Conservation (phyloP, 2,329 filamentous ascomycete genomes). For the Diaporthe destruens region DNA sequence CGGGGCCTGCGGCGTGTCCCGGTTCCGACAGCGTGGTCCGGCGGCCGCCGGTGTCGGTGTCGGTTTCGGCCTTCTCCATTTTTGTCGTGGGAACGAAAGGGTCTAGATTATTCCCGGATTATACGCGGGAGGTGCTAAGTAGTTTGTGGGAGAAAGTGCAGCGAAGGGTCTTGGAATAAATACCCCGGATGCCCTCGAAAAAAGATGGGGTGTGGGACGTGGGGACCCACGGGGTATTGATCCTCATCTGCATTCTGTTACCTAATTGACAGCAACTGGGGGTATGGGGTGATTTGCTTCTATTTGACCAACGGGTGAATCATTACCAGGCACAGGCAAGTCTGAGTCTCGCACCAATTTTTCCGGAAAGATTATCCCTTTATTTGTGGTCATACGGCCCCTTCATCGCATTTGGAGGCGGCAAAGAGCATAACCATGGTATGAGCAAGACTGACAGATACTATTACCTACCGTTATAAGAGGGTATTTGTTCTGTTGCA, state of each 20-base stretch:
- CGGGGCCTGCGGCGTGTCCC: background rate
- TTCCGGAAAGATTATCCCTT: background rate
- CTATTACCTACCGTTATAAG: too few species aligned
- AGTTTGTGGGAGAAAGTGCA: background rate
- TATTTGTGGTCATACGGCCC: background rate
- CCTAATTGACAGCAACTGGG: slow-evolving; percentile 20
- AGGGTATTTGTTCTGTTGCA: too few species aligned
- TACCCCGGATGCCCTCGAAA: slow-evolving; percentile 10
- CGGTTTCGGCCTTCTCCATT: slow-evolving; percentile 13
- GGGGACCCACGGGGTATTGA: slow-evolving; percentile 14
- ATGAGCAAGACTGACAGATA: too few species aligned
- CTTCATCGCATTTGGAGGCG: background rate
- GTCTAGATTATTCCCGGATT: background rate
- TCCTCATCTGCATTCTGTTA: slow-evolving; percentile 20
- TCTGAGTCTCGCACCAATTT: slow-evolving; percentile 4
- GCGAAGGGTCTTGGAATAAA: slow-evolving; percentile 10
- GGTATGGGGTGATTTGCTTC: slow-evolving; percentile 4
- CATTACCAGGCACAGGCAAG: background rate
- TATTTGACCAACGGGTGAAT: background rate
- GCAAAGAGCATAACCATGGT: background rate
- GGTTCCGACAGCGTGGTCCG: background rate
- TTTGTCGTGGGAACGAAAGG: background rate
- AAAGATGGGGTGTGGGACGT: slow-evolving; percentile 17
- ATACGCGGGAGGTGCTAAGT: background rate
- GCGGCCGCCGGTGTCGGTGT: slow-evolving; percentile 12